A percentile compares a stretch with the other conserved stretches of the same genome.
Conservation (phyloP, 768 basidiomycete genomes). For the Auricularia auricula-judae region DNA sequence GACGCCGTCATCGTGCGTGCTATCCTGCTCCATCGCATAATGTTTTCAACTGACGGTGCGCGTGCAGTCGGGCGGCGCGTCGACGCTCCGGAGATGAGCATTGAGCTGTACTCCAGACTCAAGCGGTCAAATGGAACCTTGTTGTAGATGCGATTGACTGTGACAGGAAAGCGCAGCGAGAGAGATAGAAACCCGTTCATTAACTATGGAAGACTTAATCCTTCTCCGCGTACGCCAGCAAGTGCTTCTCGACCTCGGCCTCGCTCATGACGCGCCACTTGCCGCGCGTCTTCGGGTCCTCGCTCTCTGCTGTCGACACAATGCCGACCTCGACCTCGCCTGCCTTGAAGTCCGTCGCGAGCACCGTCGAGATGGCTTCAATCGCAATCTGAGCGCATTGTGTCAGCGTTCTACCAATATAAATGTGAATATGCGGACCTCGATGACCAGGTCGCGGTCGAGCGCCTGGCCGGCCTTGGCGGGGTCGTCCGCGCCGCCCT, state of each 20-base stretch:
- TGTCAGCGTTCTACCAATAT: neutral
- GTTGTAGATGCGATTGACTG: neutral
- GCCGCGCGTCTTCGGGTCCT: constrained; percentile 59
- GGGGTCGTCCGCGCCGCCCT: constrained; percentile 68
- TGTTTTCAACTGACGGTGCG: constrained; percentile 4
- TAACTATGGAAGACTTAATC: constrained; percentile 36
- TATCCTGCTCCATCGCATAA: neutral
- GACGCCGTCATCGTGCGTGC: constrained; percentile 51
- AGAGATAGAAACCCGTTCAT: neutral
- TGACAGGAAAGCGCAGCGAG: no score
- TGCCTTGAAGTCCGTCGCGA: constrained; percentile 92
- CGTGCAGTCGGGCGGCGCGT: constrained; percentile 51
- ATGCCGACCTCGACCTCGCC: constrained; percentile 95
- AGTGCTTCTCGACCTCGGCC: constrained; percentile 64
- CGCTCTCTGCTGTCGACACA: constrained; percentile 65
- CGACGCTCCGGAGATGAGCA: constrained; percentile 30
- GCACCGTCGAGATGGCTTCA: constrained; percentile 86
- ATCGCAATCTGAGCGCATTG: constrained; percentile 62
- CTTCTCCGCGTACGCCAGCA: constrained; percentile 83
- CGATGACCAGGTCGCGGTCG: constrained; percentile 71
- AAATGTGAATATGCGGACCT: constrained; percentile 40
- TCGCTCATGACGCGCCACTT: constrained; percentile 72
- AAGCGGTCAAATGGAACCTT: neutral
- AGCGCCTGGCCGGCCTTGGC: constrained; percentile 64
- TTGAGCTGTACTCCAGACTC: neutral